Percentiles rank a stretch among this genome's conserved stretches.
Evolutionary conservation across 768 basidiomycete genomes (phyloP).

Genomic region (Macrolepiota dolichaula): DNA sequence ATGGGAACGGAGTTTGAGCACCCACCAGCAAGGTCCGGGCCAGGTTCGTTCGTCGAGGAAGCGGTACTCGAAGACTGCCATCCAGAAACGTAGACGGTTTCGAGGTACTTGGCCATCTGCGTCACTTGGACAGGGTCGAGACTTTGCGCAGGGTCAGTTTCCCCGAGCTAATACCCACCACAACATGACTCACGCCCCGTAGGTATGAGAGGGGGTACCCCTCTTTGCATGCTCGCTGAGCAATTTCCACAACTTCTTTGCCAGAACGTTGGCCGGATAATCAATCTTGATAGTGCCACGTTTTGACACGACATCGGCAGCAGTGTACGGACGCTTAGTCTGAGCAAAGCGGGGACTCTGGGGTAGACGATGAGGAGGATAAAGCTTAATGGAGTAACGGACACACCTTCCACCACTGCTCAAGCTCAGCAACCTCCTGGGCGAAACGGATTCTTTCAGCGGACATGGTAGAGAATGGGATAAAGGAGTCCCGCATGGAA

Average conservation of each 20-base stretch:
- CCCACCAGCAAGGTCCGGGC: slow-evolving; percentile 94
- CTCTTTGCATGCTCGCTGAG: slow-evolving; percentile 74
- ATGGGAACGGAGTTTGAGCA: background rate
- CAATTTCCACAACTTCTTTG: slow-evolving; percentile 80
- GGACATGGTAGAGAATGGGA: slow-evolving; percentile 43
- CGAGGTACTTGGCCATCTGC: slow-evolving; percentile 98
- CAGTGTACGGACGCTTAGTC: slow-evolving; percentile 89
- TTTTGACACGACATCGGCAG: slow-evolving; percentile 91
- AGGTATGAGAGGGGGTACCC: slow-evolving; percentile 89
- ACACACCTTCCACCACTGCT: slow-evolving; percentile 90
- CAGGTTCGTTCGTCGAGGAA: slow-evolving; percentile 91
- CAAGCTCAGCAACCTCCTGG: slow-evolving; percentile 79
- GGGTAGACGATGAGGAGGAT: slow-evolving; percentile 6
- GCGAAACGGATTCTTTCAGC: slow-evolving; percentile 68
- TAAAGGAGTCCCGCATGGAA: slow-evolving; percentile 14
- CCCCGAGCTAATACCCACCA: background rate
- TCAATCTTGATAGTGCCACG: slow-evolving; percentile 81
- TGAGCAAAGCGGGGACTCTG: slow-evolving; percentile 85
- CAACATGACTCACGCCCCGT: slow-evolving; percentile 87
- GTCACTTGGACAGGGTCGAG: slow-evolving; percentile 97
- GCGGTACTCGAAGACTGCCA: slow-evolving; percentile 96
- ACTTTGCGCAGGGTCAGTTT: slow-evolving; percentile 35
- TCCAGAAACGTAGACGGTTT: slow-evolving; percentile 98
- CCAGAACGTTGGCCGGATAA: slow-evolving; percentile 83
- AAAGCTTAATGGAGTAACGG: background rate